phyloP scores from a whole-genome alignment of 768 basidiomycete species.

The Trametes coccinea region DNA sequence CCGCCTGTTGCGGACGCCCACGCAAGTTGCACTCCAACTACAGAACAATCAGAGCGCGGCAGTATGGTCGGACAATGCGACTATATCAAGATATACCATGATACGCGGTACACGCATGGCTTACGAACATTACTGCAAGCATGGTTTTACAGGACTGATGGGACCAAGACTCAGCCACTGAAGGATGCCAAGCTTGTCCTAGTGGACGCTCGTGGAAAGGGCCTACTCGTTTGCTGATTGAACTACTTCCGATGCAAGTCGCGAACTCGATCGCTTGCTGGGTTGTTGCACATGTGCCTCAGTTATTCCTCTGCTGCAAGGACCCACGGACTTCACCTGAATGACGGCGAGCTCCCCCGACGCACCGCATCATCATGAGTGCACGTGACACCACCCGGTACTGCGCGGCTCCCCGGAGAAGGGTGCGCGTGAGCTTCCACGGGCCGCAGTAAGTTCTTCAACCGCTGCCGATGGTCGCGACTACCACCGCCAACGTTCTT shows the following conservation, averaged over 20 bases:
- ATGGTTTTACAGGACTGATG: conserved; percentile 16
- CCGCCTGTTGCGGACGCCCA: too few species aligned
- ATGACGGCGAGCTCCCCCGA: neutral
- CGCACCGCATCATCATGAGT: neutral
- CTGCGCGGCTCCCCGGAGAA: neutral
- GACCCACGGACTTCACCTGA: too few species aligned
- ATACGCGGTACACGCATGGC: conserved; percentile 10
- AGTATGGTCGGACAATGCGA: neutral
- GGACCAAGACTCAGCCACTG: conserved; percentile 9
- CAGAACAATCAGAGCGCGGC: too few species aligned
- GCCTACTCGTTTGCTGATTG: conserved; percentile 11
- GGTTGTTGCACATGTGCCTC: too few species aligned
- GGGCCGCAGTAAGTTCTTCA: neutral
- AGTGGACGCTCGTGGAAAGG: conserved; percentile 15
- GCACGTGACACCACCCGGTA: neutral
- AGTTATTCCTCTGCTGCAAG: too few species aligned
- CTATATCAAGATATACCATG: conserved; percentile 24
- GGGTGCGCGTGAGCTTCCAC: neutral
- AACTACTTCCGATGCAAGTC: neutral
- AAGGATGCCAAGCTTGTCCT: conserved; percentile 19
- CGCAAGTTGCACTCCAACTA: too few species aligned
- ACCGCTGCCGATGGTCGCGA: neutral
- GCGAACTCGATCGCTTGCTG: too few species aligned
- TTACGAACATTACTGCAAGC: conserved; percentile 13
- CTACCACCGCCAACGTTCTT: neutral